A percentile compares a stretch with the other conserved stretches of the same genome.
phyloP scores from a whole-genome alignment of 208 protist species.

The Strigomonas oncopelti region DNA sequence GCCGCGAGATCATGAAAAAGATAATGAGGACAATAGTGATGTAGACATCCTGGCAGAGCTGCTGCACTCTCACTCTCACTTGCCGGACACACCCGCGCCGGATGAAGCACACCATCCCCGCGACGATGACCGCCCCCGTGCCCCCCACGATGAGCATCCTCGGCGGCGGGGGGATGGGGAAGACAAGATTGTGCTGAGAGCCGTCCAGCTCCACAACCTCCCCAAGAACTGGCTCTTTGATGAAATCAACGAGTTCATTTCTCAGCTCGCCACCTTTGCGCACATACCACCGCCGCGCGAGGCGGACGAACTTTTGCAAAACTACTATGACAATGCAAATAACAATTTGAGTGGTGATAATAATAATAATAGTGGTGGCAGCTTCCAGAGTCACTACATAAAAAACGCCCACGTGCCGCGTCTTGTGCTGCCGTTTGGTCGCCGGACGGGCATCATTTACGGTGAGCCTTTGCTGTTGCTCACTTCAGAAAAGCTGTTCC shows the following conservation, averaged over 20 bases:
- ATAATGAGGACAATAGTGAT: too few relatives aligned
- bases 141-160: background rate
- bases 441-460: slow-evolving; percentile 79
- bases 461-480: slow-evolving; percentile 57
- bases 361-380: slow-evolving; percentile 11
- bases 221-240: slow-evolving; percentile 81
- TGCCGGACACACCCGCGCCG: background rate
- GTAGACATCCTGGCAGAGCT: too few relatives aligned
- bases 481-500: slow-evolving; percentile 44
- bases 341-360: too few relatives aligned
- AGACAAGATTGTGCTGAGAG: background rate
- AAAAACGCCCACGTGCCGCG: slow-evolving; percentile 37
- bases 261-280: slow-evolving; percentile 64
- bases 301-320: background rate
- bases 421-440: slow-evolving; percentile 74
- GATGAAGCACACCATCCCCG: background rate
- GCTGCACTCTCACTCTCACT: too few relatives aligned
- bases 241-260: slow-evolving; percentile 78
- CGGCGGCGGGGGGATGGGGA: too few relatives aligned
- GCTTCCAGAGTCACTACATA: slow-evolving; percentile 4
- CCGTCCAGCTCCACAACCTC: slow-evolving; percentile 66
- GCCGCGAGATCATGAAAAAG: too few relatives aligned
- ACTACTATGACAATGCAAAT: background rate
- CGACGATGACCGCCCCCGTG: background rate
- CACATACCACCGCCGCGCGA: slow-evolving; percentile 38